phyloP scores from a whole-genome alignment of 164 flowering plant genomes.

The Magnolia kwangsiensis region DNA sequence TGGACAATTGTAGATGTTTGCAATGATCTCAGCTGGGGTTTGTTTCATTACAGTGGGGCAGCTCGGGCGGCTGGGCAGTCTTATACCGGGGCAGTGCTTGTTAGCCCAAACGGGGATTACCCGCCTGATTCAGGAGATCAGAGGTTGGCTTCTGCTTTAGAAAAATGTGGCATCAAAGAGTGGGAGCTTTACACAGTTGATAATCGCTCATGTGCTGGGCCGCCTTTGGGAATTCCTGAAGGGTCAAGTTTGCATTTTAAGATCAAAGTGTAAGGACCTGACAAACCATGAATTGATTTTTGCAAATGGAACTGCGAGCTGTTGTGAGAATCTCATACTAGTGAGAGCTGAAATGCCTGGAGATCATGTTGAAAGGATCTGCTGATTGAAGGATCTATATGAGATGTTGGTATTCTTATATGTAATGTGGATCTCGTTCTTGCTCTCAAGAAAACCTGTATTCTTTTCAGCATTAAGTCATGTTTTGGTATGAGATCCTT shows the following conservation, averaged over 20 bases:
- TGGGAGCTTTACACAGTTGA: conserved; percentile 85
- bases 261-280: conserved; percentile 11
- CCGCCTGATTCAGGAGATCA: conserved; percentile 40
- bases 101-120: conserved; percentile 69
- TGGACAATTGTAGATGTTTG: conserved; percentile 91
- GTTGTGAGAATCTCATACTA: too few species aligned
- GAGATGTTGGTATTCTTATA: too few species aligned
- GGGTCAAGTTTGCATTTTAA: conserved; percentile 31
- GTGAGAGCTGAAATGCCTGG: too few species aligned
- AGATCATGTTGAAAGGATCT: too few species aligned
- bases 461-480: too few species aligned
- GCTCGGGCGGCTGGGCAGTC: conserved; percentile 90
- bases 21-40: conserved; percentile 88
- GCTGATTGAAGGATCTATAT: too few species aligned
- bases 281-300: background rate
- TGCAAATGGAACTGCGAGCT: too few species aligned
- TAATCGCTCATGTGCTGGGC: conserved; percentile 49
- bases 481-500: too few species aligned
- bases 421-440: too few species aligned
- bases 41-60: conserved; percentile 90
- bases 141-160: conserved; percentile 52
- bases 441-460: too few species aligned
- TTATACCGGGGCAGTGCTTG: conserved; percentile 95
- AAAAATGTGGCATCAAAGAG: conserved; percentile 69
- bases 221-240: conserved; percentile 35